Evolutionary conservation across 1,139 yeast species (phyloP), one percentile per base, ranked within the genome.

Genomic region (Candida gigantensis): DNA sequence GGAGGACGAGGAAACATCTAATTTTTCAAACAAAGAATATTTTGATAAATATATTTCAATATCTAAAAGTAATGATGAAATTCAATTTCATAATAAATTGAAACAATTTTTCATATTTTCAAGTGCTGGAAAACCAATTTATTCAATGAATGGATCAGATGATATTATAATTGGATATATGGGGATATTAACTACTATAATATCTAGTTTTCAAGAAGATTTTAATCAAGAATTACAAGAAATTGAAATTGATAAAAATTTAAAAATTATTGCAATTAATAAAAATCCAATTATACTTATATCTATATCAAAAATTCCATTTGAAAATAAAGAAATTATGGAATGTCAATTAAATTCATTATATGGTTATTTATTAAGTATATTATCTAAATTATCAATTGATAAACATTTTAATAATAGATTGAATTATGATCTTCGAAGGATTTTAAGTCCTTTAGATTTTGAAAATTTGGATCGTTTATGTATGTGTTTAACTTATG

Each of bases 81-180:
- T 49, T 1, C 36, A 42, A 35, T 80, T 79, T 51, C 73, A 65
- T 39, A 45, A 48, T 28, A 74, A 67, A 31, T 60, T 71, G 35
- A 85, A 84, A 56, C 94, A 85, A 39, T 88, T 85, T 50, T 80
- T 89, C 46, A 79, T 92, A 5, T 67, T 92, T n/a, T 88, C 96
- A 0, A 65, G 82, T 2, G 96, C 97, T 0, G 98, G 98, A 0
- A 92, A 92, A 57, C 97, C 96, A 1, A 85, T 92, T 6, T 92
- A 84, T 58, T 78, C 95, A 1, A 69, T 84, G 69, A 74, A 82
- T 53, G 96, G 96, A 3, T 64, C 79, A 0, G 95, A 88, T 43
- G 82, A 79, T 34, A 62, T 81, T 17, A 68, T 84, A 1, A 66
- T 85, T 32, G 87, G 92, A 1, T 84, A 85, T 52, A 79, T 86